Evolutionary conservation across 768 basidiomycete species (phyloP).

Genomic region (Holtermannia corniformis): DNA sequence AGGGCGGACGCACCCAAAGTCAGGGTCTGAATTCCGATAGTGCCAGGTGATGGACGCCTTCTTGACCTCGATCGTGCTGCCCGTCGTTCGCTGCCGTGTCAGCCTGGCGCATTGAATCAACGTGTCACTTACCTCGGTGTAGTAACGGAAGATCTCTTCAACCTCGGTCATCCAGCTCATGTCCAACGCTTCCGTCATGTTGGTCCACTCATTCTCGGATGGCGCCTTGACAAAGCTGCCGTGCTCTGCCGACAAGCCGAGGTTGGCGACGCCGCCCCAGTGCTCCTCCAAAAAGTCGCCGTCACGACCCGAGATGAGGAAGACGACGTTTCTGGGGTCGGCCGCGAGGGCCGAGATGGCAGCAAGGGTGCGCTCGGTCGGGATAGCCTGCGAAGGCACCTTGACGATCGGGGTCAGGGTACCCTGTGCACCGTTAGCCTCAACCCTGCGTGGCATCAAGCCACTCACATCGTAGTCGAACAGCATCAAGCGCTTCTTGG

Average conservation of each 20-base stretch:
- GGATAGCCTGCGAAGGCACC: constrained; percentile 75
- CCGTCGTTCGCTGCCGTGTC: constrained; percentile 63
- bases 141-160: constrained; percentile 88
- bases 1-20: constrained; percentile 68
- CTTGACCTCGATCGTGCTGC: constrained; percentile 93
- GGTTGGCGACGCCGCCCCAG: constrained; percentile 66
- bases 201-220: constrained; percentile 61
- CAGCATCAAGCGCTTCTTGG: constrained; percentile 76
- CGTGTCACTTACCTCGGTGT: constrained; percentile 64
- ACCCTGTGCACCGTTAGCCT: constrained; percentile 53
- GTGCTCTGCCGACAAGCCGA: constrained; percentile 94
- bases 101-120: constrained; percentile 1
- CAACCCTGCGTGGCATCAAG: neutral
- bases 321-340: constrained; percentile 85
- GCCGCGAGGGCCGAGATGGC: constrained; percentile 62
- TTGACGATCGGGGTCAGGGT: constrained; percentile 97
- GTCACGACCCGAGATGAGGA: constrained; percentile 95
- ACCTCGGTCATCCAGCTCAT: constrained; percentile 98
- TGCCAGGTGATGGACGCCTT: constrained; percentile 98
- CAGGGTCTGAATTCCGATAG: constrained; percentile 82
- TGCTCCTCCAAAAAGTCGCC: constrained; percentile 84
- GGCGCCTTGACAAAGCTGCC: constrained; percentile 81
- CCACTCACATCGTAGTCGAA: constrained; percentile 86
- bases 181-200: constrained; percentile 83
- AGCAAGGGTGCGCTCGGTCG: constrained; percentile 61